A percentile compares a stretch with the other conserved stretches of the same genome.
Conservation (phyloP, 306 rosid genomes). For the Adenanthera pavonina region DNA sequence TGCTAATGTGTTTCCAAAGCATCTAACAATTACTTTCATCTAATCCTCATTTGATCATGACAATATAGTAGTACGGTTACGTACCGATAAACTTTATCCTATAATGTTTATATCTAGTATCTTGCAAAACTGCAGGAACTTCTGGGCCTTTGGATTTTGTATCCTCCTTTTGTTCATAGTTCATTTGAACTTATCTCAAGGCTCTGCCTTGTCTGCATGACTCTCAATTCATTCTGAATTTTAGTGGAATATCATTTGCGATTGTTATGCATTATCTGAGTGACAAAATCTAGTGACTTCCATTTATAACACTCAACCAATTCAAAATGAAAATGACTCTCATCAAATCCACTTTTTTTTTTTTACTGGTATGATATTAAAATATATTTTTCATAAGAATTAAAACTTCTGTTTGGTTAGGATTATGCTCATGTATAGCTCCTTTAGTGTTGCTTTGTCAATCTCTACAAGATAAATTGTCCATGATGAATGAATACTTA, state of each 20-base stretch:
- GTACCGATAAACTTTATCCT: neutral
- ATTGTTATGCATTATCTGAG: neutral
- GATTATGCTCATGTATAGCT: conserved; percentile 9
- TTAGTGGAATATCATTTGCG: conserved; percentile 3
- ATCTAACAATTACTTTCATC: conserved; percentile 5
- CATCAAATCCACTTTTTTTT: neutral
- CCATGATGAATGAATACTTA: conserved; percentile 23
- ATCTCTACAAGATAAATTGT: conserved; percentile 1
- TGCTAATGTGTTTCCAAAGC: neutral
- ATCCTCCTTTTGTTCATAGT: conserved; percentile 9
- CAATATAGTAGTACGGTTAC: neutral
- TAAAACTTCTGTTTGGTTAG: neutral
- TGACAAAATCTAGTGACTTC: neutral
- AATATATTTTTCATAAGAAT: neutral
- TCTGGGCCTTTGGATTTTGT: neutral
- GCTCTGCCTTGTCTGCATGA: too few species aligned
- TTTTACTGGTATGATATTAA: neutral
- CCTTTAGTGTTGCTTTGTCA: conserved; percentile 15
- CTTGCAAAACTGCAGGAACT: conserved; percentile 14
- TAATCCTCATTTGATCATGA: neutral
- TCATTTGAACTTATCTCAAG: neutral
- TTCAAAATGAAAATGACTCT: conserved; percentile 15
- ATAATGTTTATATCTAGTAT: neutral
- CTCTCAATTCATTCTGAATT: neutral
- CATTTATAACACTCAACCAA: conserved; percentile 5